phyloP scores from a whole-genome alignment of 257 asterid species.

The Solanum clarkiae region DNA sequence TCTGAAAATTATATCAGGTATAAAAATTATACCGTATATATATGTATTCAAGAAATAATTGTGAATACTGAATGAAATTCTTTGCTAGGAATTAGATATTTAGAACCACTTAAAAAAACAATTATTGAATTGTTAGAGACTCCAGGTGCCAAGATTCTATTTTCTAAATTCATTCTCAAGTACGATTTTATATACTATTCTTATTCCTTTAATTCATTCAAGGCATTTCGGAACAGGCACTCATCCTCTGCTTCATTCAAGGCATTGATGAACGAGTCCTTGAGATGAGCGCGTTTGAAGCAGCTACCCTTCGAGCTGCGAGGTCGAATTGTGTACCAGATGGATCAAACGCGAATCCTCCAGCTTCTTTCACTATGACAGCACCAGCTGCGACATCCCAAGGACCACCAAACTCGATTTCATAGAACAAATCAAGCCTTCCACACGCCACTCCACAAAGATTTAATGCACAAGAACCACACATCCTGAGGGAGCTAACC shows the following conservation, averaged over 20 bases:
- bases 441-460: conserved; percentile 86
- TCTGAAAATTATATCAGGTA: too few species aligned
- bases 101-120: too few species aligned
- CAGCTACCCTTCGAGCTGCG: conserved; percentile 70
- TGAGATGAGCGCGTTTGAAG: conserved; percentile 53
- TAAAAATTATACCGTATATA: too few species aligned
- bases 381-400: conserved; percentile 96
- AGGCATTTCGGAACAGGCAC: not conserved
- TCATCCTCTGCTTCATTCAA: conserved; percentile 19
- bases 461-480: conserved; percentile 81
- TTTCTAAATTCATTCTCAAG: too few species aligned
- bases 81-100: too few species aligned
- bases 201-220: not conserved
- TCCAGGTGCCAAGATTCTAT: too few species aligned
- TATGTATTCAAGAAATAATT: too few species aligned
- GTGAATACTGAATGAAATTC: too few species aligned
- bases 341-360: conserved; percentile 73
- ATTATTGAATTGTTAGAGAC: too few species aligned
- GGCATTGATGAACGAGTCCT: conserved; percentile 54
- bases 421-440: conserved; percentile 73
- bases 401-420: conserved; percentile 75
- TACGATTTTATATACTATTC: not conserved
- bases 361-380: conserved; percentile 68
- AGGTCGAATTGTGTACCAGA: conserved; percentile 58
- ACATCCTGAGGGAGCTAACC: conserved; percentile 82